Base-by-base conservation (phyloP, 306 rosid species). In the Cicer yamashitae region DNA sequence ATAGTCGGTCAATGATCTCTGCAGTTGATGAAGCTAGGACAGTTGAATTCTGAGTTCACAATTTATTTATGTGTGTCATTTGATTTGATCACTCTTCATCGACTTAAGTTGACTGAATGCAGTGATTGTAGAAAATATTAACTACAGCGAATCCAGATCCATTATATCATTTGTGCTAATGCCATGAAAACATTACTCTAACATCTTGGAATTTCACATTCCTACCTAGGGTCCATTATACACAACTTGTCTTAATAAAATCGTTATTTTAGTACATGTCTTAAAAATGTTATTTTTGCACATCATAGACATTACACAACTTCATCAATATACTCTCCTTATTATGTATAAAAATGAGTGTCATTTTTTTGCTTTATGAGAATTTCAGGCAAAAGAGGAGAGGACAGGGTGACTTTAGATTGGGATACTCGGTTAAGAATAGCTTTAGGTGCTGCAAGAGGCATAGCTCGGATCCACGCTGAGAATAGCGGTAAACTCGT, bases 401-500 rank as follows among this genome's bases (percentile, higher is more conserved):
- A 90, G 80, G 93, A 89, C 0, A 86, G 86, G 74, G 70, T 66
- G 72, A 61, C 98, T 7, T 79, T 93, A 74, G 98, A 87, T 80
- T 93, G 98, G 98, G 94, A 93, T 71, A 76, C 94, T 30, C 84
- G 96, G 78, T 80, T 89, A 61, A 88, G 76, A 82, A 86, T 93
- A 78, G 98, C 94, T n/a, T 53, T 90, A 52, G 98, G 98, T 59
- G 92, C 94, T 17, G 96, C 96, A 39, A 84, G 90, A 84, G 98
- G 98, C 67, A 85, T 93, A 15, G 89, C 91, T 17, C 90, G 85
- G 6, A 83, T 91, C 78, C 98, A 93, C 70, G 47, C 70, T 47
- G 91, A 73, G 76, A 89, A 84, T 47, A 85, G 89, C 8, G 93
- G 98, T 72, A 93, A 88, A 74, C 93, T 93, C 12, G 91, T 93